Percentiles rank a stretch among this genome's conserved stretches.
Evolutionary conservation across 2,329 filamentous ascomycete species (phyloP).

Genomic region (Monilinia laxa): DNA sequence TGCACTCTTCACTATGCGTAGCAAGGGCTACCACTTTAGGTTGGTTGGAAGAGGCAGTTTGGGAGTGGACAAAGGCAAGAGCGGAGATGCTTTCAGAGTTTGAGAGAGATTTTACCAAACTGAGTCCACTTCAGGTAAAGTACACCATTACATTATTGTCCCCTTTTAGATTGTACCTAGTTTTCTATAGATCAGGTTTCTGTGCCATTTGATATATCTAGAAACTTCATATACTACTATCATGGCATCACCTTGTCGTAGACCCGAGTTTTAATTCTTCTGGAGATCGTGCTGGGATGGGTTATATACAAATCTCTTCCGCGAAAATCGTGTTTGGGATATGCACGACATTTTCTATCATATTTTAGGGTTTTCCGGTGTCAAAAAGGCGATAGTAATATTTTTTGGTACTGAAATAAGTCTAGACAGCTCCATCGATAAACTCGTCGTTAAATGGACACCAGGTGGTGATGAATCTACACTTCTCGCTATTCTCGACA

Average conservation of each 20-base stretch:
- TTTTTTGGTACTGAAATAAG: neutral
- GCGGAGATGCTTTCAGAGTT: neutral
- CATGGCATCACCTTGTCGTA: neutral
- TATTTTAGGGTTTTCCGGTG: neutral
- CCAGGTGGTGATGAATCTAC: conserved; percentile 3
- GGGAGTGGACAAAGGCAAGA: neutral
- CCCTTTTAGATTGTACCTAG: neutral
- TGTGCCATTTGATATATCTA: neutral
- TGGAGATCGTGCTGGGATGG: neutral
- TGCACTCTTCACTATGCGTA: neutral
- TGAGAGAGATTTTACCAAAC: neutral
- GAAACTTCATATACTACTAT: neutral
- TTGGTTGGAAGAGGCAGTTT: neutral
- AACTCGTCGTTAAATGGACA: neutral
- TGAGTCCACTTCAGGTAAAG: neutral
- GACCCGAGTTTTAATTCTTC: neutral
- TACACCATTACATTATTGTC: neutral
- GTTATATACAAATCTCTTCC: neutral
- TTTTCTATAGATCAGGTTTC: neutral
- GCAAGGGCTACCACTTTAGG: neutral
- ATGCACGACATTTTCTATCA: neutral
- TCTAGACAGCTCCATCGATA: neutral
- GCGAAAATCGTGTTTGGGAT: neutral
- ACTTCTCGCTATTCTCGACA: neutral
- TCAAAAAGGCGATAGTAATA: neutral